These are phyloP conservation scores for Urochloa ruziziensis DNA, from an alignment of 176 grass and related monocot genomes.

Conservation along the genomic window DNA sequence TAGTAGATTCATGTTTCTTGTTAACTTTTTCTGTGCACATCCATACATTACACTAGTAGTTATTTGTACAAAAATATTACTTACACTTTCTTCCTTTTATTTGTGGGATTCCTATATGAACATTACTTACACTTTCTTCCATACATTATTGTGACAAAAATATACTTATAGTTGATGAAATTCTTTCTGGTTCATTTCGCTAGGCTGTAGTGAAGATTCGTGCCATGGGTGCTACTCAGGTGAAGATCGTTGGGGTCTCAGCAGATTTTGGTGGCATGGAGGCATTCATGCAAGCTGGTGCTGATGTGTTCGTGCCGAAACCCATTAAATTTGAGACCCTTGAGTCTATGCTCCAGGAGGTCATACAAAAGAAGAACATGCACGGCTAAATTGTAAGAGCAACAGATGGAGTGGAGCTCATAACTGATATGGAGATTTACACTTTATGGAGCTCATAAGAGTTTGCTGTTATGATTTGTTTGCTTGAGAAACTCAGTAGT, in stretches of 20 bases:
- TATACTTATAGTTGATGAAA: too few species aligned
- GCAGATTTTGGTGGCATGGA: neutral
- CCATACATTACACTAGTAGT: too few species aligned
- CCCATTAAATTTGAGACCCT: neutral
- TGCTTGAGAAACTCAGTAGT: too few species aligned
- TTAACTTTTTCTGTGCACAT: too few species aligned
- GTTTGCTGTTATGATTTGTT: neutral
- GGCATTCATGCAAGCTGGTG: conserved; percentile 13
- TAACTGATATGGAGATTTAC: too few species aligned
- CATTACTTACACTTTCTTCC: too few species aligned
- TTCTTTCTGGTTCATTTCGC: neutral
- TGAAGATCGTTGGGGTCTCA: conserved; percentile 32
- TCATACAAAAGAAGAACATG: conserved; percentile 24
- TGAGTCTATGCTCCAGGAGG: neutral
- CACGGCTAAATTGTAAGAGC: neutral
- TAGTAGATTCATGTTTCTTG: neutral
- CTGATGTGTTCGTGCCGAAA: conserved; percentile 14
- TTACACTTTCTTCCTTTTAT: too few species aligned
- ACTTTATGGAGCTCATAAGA: neutral
- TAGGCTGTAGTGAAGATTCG: conserved; percentile 30
- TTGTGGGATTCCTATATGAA: too few species aligned
- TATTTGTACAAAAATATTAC: too few species aligned
- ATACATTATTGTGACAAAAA: too few species aligned
- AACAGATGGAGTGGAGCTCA: neutral
- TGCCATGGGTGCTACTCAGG: conserved; percentile 20